Evolutionary conservation across 108 stramenopile species (phyloP).

Genomic region (Discostella stelligeroides): DNA sequence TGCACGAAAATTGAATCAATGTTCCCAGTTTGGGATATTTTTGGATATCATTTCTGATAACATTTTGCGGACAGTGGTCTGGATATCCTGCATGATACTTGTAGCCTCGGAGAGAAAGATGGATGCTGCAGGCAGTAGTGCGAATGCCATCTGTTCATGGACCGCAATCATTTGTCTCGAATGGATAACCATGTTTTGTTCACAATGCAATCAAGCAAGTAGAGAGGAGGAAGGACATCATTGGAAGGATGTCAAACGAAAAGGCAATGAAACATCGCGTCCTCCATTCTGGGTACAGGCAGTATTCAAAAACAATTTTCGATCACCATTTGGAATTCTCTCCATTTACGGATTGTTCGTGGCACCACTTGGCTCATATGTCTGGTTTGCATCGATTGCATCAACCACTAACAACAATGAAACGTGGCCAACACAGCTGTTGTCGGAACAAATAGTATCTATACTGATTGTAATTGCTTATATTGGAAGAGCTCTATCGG

Average conservation of each 20-base stretch:
- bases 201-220: conserved; percentile 49
- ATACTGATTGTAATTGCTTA: conserved; percentile 26
- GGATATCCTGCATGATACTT: conserved; percentile 51
- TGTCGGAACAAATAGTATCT: conserved; percentile 14
- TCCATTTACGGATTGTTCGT: conserved; percentile 60
- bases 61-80: conserved; percentile 53
- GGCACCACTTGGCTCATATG: conserved; percentile 35
- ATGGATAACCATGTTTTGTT: conserved; percentile 68
- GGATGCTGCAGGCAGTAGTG: conserved; percentile 17
- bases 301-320: conserved; percentile 67
- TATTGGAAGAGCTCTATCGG: conserved; percentile 30
- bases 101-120: conserved; percentile 2
- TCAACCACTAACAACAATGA: too few relatives aligned
- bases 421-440: conserved; percentile 29
- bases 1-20: conserved; percentile 62
- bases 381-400: conserved; percentile 16
- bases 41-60: conserved; percentile 69
- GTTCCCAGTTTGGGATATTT: conserved; percentile 61
- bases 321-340: conserved; percentile 39
- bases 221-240: conserved; percentile 1
- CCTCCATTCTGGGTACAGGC: conserved; percentile 53
- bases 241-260: conserved; percentile 41
- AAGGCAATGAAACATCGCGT: conserved; percentile 21
- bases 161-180: conserved; percentile 52
- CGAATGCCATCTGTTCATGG: conserved; percentile 3